These are phyloP conservation scores for Coemansia sp. DNA, from an alignment of 192 early-diverging fungal species.

Conservation along the genomic window DNA sequence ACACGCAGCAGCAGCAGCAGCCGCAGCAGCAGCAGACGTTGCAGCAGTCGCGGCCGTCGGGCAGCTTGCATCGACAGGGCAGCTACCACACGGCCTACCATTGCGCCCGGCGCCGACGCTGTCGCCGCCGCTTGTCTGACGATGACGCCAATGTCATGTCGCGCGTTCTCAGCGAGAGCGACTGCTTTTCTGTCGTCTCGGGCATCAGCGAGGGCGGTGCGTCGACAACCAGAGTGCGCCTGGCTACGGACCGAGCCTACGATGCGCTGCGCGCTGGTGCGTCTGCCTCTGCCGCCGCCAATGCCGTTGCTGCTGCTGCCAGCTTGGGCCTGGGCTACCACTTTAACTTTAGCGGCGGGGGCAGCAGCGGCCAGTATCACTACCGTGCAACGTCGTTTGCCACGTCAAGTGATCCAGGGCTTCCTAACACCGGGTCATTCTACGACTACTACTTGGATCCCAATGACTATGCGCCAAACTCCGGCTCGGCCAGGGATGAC, in stretches of 20 bases:
- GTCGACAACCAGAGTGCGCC: conserved; percentile 38
- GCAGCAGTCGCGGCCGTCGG: too few species aligned
- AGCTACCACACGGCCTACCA: too few species aligned
- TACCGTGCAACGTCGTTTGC: conserved; percentile 31
- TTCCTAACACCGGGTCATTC: conserved; percentile 25
- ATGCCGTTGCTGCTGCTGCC: conserved; percentile 5
- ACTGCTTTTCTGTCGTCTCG: conserved; percentile 32
- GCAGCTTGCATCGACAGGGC: too few species aligned
- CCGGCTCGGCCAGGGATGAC: conserved; percentile 1
- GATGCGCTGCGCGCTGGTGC: conserved; percentile 33
- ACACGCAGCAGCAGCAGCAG: background rate
- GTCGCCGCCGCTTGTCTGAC: background rate
- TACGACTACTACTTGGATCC: conserved; percentile 26
- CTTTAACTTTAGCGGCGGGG: background rate
- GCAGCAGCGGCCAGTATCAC: background rate
- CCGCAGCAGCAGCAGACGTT: background rate
- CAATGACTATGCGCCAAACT: conserved; percentile 8
- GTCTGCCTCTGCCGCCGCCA: background rate
- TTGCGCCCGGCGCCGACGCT: background rate
- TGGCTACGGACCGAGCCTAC: conserved; percentile 43
- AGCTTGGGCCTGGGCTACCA: conserved; percentile 7
- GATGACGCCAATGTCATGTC: background rate
- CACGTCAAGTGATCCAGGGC: conserved; percentile 28
- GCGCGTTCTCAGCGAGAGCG: conserved; percentile 8
- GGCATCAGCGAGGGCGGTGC: conserved; percentile 41